A percentile compares a stretch with the other conserved stretches of the same genome.
Conservation (phyloP, 139 green algal species). For the Zygnema cylindricum region DNA sequence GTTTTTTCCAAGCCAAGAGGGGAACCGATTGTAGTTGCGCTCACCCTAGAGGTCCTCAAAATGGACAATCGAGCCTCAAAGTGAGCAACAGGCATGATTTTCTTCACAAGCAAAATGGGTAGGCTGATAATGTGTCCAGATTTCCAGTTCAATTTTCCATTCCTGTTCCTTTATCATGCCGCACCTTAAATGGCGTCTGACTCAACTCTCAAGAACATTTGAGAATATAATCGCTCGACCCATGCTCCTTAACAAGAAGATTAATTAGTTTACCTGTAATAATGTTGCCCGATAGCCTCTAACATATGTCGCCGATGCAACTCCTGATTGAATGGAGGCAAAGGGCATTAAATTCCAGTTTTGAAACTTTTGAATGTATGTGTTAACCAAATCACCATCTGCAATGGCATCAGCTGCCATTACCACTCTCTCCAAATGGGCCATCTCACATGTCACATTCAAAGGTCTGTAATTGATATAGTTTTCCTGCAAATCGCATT, state of each 20-base stretch:
- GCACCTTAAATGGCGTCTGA: background rate
- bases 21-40: slow-evolving; percentile 79
- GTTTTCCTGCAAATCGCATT: slow-evolving; percentile 82
- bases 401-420: slow-evolving; percentile 86
- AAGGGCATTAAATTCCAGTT: slow-evolving; percentile 80
- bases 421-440: slow-evolving; percentile 78
- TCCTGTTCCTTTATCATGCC: background rate
- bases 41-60: slow-evolving; percentile 41
- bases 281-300: slow-evolving; percentile 1
- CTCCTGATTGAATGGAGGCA: slow-evolving; percentile 70
- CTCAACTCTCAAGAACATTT: background rate
- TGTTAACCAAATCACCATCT: slow-evolving; percentile 82
- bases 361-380: slow-evolving; percentile 69
- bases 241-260: background rate
- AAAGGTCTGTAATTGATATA: slow-evolving; percentile 86
- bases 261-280: background rate
- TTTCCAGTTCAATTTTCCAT: slow-evolving; percentile 13
- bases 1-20: slow-evolving; percentile 90
- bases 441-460: slow-evolving; percentile 59
- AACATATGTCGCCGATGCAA: slow-evolving; percentile 67
- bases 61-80: background rate
- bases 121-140: too few relatives aligned
- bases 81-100: slow-evolving; percentile 2
- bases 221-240: background rate
- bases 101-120: slow-evolving; percentile 15